Percentiles rank a stretch among this genome's conserved stretches.
Conservation (phyloP, 108 stramenopile genomes). For the Pseudonitzschia multiseries region DNA sequence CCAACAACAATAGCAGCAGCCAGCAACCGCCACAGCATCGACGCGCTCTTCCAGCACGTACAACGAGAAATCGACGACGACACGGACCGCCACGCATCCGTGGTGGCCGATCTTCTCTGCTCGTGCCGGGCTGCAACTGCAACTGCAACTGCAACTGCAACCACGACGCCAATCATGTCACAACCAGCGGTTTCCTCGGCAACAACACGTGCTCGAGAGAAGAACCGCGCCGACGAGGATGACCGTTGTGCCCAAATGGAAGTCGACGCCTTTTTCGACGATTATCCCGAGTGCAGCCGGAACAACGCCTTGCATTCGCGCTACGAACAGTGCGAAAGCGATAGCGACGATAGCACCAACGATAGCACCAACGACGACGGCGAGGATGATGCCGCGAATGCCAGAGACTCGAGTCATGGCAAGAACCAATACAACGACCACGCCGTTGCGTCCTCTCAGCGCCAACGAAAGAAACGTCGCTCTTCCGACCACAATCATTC, state of each 20-base stretch:
- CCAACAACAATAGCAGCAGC: neutral
- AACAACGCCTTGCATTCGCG: conserved; percentile 14
- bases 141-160: neutral
- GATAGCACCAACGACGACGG: conserved; percentile 6
- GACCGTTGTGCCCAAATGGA: conserved; percentile 9
- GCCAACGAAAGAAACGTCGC: neutral
- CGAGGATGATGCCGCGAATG: conserved; percentile 3
- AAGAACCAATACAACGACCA: neutral
- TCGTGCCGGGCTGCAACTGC: neutral
- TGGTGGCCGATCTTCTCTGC: neutral
- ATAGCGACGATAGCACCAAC: conserved; percentile 1
- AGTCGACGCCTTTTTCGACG: conserved; percentile 67
- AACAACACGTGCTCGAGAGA: no score
- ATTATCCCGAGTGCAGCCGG: conserved; percentile 70
- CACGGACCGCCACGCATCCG: neutral
- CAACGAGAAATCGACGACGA: neutral
- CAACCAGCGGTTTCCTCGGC: no score
- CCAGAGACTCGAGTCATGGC: neutral
- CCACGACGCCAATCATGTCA: neutral
- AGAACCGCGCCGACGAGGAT: neutral
- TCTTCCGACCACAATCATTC: neutral
- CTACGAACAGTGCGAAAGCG: conserved; percentile 24
- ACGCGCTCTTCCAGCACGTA: neutral
- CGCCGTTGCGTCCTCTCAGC: neutral
- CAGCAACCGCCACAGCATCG: neutral